Conservation (phyloP, 164 flowering plant species). For the Sedum album region DNA sequence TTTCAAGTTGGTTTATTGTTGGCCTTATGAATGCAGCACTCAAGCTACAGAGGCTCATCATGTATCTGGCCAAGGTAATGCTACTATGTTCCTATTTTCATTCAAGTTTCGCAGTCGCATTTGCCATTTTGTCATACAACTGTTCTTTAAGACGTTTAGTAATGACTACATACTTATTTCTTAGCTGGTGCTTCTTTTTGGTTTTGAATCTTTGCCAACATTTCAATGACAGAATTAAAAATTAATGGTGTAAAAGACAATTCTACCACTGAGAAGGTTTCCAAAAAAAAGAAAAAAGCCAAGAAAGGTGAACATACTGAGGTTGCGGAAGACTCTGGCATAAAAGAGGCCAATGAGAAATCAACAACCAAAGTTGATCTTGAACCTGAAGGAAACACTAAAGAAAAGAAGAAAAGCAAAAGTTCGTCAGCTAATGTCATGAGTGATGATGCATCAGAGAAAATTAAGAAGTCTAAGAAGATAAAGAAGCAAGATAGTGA, state of each 20-base stretch:
- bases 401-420: neutral
- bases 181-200: too few species aligned
- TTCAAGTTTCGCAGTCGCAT: too few species aligned
- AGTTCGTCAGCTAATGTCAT: neutral
- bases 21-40: neutral
- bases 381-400: neutral
- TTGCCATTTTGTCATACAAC: too few species aligned
- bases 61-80: too few species aligned
- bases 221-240: neutral
- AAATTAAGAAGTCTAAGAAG: neutral
- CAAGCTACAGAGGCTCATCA: too few species aligned
- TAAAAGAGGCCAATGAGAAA: neutral
- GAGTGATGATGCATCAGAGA: neutral
- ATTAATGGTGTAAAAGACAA: neutral
- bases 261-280: neutral
- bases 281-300: conserved; percentile 1
- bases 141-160: too few species aligned
- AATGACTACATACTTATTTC: too few species aligned
- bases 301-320: neutral
- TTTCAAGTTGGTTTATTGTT: neutral
- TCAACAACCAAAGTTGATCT: neutral
- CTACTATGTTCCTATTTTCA: too few species aligned
- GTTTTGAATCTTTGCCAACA: too few species aligned
- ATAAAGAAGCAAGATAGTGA: neutral
- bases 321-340: neutral